phyloP scores from a whole-genome alignment of 208 protist genomes.

The Trypanosoma rangeli region DNA sequence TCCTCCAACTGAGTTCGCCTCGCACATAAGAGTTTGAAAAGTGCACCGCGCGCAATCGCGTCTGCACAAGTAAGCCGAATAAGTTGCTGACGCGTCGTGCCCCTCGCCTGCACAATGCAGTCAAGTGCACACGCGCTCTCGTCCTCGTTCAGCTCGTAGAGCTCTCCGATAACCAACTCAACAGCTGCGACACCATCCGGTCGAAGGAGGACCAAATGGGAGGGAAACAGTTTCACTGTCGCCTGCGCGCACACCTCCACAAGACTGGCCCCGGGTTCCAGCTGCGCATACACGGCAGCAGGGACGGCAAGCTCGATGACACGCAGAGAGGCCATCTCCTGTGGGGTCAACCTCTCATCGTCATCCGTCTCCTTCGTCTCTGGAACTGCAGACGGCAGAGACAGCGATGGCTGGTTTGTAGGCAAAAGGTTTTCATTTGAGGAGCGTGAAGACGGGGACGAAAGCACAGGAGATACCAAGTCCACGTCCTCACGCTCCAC shows the following conservation, averaged over 20 bases:
- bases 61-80: conserved; percentile 15
- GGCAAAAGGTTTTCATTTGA: conserved; percentile 1
- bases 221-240: conserved; percentile 26
- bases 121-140: conserved; percentile 8
- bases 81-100: conserved; percentile 8
- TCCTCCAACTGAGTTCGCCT: conserved; percentile 6
- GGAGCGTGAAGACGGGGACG: conserved; percentile 11
- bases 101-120: conserved; percentile 14
- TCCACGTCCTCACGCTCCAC: background rate
- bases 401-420: background rate
- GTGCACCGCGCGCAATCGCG: conserved; percentile 12
- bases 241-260: conserved; percentile 22
- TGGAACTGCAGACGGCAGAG: background rate
- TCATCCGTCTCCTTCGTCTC: background rate
- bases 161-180: conserved; percentile 28
- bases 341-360: conserved; percentile 15
- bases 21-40: conserved; percentile 23
- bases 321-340: conserved; percentile 19
- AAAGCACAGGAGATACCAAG: conserved; percentile 10
- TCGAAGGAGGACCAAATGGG: conserved; percentile 23
- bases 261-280: conserved; percentile 11
- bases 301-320: conserved; percentile 28
- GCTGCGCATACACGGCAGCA: conserved; percentile 13
- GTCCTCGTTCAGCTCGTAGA: conserved; percentile 28
- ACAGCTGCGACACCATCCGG: conserved; percentile 24